phyloP scores from a whole-genome alignment of 805 yeast genomes.

The Yamadazyma nakazawae region DNA sequence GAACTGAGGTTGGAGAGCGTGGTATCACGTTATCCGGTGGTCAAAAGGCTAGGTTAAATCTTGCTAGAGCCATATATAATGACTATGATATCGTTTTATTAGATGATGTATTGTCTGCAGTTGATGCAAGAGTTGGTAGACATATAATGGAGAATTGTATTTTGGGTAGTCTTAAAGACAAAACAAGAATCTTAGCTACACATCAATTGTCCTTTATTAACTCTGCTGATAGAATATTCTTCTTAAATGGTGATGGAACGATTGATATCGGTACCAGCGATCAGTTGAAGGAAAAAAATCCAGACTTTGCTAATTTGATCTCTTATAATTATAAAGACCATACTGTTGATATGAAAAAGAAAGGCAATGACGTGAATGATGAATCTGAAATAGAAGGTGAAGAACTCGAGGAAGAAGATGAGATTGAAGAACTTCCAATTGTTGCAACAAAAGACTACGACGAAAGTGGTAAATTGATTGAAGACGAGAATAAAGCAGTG shows the following conservation, averaged over 20 bases:
- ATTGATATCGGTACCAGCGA: conserved; percentile 27
- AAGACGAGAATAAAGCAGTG: conserved; percentile 57
- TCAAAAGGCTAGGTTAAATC: conserved; percentile 33
- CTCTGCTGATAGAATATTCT: conserved; percentile 27
- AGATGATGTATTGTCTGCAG: conserved; percentile 36
- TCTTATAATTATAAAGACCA: conserved; percentile 18
- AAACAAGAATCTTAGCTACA: conserved; percentile 33
- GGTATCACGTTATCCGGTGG: conserved; percentile 40
- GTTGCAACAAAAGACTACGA: conserved; percentile 15
- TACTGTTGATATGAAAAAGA: neutral
- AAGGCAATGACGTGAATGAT: neutral
- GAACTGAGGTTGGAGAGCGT: conserved; percentile 35
- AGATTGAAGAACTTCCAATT: neutral
- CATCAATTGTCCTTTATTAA: conserved; percentile 32
- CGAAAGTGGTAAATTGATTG: conserved; percentile 25
- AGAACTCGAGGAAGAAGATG: neutral
- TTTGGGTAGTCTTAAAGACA: conserved; percentile 21
- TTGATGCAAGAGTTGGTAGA: conserved; percentile 37
- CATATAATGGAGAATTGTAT: conserved; percentile 32
- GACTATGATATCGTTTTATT: conserved; percentile 27
- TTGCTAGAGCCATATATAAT: conserved; percentile 34
- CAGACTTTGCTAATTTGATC: conserved; percentile 26
- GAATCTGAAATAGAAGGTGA: conserved; percentile 7
- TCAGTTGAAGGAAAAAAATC: conserved; percentile 21
- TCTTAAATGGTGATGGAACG: conserved; percentile 29